Evolutionary conservation across 2,329 filamentous ascomycete species (phyloP).

Genomic region (Paecilomyces sp.): DNA sequence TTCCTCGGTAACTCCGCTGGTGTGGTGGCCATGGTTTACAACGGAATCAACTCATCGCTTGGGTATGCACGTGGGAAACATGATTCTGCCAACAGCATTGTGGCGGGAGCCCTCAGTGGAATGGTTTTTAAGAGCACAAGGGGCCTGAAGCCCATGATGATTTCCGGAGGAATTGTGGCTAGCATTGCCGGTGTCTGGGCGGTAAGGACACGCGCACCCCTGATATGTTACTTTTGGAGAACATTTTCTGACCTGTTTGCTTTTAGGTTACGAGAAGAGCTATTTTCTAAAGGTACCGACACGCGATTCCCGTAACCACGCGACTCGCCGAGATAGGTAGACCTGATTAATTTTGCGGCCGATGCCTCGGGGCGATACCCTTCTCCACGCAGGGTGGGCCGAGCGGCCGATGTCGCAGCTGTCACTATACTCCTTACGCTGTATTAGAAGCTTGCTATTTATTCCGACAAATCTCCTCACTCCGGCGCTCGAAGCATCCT

Average conservation of each 20-base stretch:
- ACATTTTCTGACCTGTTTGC: slow-evolving; percentile 8
- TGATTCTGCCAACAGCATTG: slow-evolving; percentile 81
- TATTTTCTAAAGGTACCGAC: slow-evolving; percentile 34
- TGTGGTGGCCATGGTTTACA: slow-evolving; percentile 93
- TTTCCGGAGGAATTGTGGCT: slow-evolving; percentile 85
- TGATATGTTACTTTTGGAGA: slow-evolving; percentile 4
- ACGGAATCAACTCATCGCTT: slow-evolving; percentile 79
- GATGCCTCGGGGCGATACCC: slow-evolving; percentile 15
- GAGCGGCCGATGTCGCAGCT: slow-evolving; percentile 16
- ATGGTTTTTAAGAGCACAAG: slow-evolving; percentile 96
- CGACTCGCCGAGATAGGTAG: slow-evolving; percentile 8
- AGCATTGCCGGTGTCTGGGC: slow-evolving; percentile 82
- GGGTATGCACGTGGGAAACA: slow-evolving; percentile 76
- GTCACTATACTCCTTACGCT: slow-evolving; percentile 19
- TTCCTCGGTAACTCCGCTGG: slow-evolving; percentile 95
- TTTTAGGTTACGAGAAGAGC: slow-evolving; percentile 45
- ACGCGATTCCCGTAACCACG: slow-evolving; percentile 9
- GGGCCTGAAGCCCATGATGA: slow-evolving; percentile 84
- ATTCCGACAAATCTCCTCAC: slow-evolving; percentile 31
- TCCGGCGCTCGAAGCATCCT: slow-evolving; percentile 36
- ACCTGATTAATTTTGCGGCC: slow-evolving; percentile 6
- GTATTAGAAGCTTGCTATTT: slow-evolving; percentile 32
- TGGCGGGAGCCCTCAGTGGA: slow-evolving; percentile 78
- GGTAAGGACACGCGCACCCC: slow-evolving; percentile 52
- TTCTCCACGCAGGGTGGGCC: slow-evolving; percentile 17